Base-by-base conservation (phyloP, 2,329 filamentous ascomycete genomes). In the Aspergillus ibericus region DNA sequence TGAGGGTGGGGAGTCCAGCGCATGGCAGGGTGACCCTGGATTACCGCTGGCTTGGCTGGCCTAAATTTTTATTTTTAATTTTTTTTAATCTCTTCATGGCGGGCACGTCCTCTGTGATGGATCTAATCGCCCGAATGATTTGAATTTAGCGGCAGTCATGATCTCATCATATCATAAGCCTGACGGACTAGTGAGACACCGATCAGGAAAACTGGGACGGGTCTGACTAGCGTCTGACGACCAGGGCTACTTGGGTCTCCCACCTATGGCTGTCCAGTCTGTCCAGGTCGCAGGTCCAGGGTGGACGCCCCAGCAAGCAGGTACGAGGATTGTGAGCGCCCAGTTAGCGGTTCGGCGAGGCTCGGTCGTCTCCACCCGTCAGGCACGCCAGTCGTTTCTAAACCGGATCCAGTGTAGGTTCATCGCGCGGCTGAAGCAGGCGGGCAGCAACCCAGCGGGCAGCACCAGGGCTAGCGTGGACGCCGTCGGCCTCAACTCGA, bases 21-120 rank as follows among this genome's bases (percentile, higher is more conserved):
- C 62, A 64, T 64, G 63, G 61, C 58, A 57, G 51, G 47, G 59
- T 59, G 54, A 59, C 52, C 56, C 53, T 60, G 54, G 56, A 42
- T 16, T 48, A 48, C 16, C 44, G 44, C 44, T 27, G 44, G 44
- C 44, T 48, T 48, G 44, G 44, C 44, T 8, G n/a, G 44, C 22
- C 44, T 44, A 42, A 49, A 20, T 22, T 20, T 29, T 49, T 49
- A 27, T 38, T 55, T 55, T 49, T 54, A 32, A 44, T 35, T 54
- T 44, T 32, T 32, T 53, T 49, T 49, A 59, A 54, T 49, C 48
- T 35, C 50, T 48, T 25, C 16, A 44, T 44, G 13, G 50, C n/a
- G 47, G 35, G 36, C 40, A 25, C 46, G 54, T 40, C 27, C 44
- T 29, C 44, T 48, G 27, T 48, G 51, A 61, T 56, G 53, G 55